Percentiles rank a stretch among this genome's conserved stretches.
Evolutionary conservation across 257 asterid species (phyloP).

Genomic region (Solanum etuberosum): DNA sequence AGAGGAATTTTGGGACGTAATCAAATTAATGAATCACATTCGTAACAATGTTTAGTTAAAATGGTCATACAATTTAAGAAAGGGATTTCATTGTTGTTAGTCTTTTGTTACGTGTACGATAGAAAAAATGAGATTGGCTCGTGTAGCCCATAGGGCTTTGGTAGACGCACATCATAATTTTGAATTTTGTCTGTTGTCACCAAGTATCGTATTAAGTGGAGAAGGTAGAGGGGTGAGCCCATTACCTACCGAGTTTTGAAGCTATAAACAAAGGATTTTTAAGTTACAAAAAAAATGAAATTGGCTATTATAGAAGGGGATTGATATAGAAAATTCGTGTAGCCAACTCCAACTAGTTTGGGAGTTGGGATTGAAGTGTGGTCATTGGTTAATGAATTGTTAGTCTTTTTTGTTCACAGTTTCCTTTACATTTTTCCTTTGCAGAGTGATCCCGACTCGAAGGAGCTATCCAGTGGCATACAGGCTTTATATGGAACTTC

Average conservation of each 20-base stretch:
- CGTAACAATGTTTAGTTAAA: neutral
- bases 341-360: neutral
- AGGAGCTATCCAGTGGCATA: slow-evolving; percentile 70
- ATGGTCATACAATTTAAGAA: neutral
- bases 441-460: slow-evolving; percentile 65
- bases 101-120: neutral
- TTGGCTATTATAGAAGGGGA: neutral
- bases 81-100: neutral
- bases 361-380: neutral
- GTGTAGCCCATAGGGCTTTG: neutral
- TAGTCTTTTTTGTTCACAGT: neutral
- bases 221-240: neutral
- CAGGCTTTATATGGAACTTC: slow-evolving; percentile 81
- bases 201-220: neutral
- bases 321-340: neutral
- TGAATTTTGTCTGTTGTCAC: neutral
- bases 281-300: neutral
- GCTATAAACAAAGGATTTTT: neutral
- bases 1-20: neutral
- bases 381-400: neutral
- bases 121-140: neutral
- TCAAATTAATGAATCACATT: neutral
- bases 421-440: neutral
- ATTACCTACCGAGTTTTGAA: neutral
- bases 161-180: neutral